These are phyloP conservation scores for Kwoniella sp. DNA, from an alignment of 768 basidiomycete species.

Conservation along the genomic window DNA sequence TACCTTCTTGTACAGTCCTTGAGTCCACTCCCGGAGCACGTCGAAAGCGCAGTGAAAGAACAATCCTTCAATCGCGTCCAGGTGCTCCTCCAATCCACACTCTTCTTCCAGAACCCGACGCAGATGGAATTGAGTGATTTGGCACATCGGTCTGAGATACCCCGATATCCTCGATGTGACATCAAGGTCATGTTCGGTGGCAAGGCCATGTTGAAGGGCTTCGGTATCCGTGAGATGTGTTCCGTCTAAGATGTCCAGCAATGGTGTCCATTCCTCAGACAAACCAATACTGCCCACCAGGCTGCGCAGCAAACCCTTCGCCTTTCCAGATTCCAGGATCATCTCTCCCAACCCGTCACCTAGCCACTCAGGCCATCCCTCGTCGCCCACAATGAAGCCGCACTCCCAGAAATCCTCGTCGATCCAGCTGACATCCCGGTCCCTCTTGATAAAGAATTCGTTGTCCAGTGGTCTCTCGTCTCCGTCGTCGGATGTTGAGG, in stretches of 20 bases:
- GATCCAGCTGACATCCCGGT: slow-evolving; percentile 47
- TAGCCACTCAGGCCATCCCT: slow-evolving; percentile 45
- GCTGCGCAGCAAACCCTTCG: slow-evolving; percentile 35
- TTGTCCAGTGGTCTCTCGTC: slow-evolving; percentile 26
- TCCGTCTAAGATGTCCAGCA: slow-evolving; percentile 15
- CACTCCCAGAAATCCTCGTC: slow-evolving; percentile 52
- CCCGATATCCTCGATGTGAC: slow-evolving; percentile 12
- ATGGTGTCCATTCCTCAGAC: slow-evolving; percentile 14
- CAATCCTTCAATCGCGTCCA: slow-evolving; percentile 48
- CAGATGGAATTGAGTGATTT: slow-evolving; percentile 32
- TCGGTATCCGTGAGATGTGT: not conserved
- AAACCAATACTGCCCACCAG: slow-evolving; percentile 6
- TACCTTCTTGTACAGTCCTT: slow-evolving; percentile 37
- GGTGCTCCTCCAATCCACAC: slow-evolving; percentile 45
- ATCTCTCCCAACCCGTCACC: slow-evolving; percentile 13
- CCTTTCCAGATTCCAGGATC: slow-evolving; percentile 47
- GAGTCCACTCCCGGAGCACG: slow-evolving; percentile 39
- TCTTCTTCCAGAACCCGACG: slow-evolving; percentile 42
- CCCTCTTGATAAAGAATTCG: slow-evolving; percentile 43
- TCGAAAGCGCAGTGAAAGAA: slow-evolving; percentile 25
- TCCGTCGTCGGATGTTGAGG: slow-evolving; percentile 7
- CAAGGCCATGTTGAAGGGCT: not conserved
- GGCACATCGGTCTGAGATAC: slow-evolving; percentile 31
- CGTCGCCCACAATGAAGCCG: slow-evolving; percentile 28
- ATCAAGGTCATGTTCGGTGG: not conserved